Percentiles rank a stretch among this genome's conserved stretches.
Conservation (phyloP, 495 filamentous ascomycete genomes). For the Astrothelium macrocarpum region DNA sequence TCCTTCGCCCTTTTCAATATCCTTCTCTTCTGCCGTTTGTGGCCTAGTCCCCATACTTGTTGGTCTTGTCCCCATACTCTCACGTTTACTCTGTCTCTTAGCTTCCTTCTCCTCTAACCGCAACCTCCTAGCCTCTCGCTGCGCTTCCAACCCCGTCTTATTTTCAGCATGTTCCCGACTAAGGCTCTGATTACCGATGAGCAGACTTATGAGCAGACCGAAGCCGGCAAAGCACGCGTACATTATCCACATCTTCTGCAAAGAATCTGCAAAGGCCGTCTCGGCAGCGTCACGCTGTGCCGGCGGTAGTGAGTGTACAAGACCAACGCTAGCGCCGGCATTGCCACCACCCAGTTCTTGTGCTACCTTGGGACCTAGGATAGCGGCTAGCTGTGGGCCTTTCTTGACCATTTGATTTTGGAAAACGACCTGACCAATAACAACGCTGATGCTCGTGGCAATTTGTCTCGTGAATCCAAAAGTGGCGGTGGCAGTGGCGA, state of each 20-base stretch:
- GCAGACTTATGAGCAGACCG: constrained; percentile 29
- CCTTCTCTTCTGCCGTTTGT: background rate
- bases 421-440: constrained; percentile 75
- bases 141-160: constrained; percentile 32
- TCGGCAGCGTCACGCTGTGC: constrained; percentile 27
- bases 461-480: constrained; percentile 67
- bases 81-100: constrained; percentile 15
- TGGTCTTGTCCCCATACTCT: background rate
- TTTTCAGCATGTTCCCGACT: constrained; percentile 29
- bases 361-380: constrained; percentile 28
- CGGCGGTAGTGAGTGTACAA: constrained; percentile 31
- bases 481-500: constrained; percentile 67
- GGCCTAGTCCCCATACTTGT: background rate
- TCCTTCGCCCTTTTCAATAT: background rate
- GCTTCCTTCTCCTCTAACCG: constrained; percentile 20
- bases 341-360: constrained; percentile 32
- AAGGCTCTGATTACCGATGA: constrained; percentile 33
- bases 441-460: constrained; percentile 59
- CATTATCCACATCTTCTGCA: constrained; percentile 42
- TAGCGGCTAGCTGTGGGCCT: constrained; percentile 12
- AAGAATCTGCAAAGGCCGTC: constrained; percentile 33
- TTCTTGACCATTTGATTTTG: constrained; percentile 44
- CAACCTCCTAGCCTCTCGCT: constrained; percentile 25
- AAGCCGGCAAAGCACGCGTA: constrained; percentile 33
- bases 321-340: constrained; percentile 37